A percentile compares a stretch with the other conserved stretches of the same genome.
Evolutionary conservation across 805 yeast genomes (phyloP).

Genomic region (Spathaspora arborariae): DNA sequence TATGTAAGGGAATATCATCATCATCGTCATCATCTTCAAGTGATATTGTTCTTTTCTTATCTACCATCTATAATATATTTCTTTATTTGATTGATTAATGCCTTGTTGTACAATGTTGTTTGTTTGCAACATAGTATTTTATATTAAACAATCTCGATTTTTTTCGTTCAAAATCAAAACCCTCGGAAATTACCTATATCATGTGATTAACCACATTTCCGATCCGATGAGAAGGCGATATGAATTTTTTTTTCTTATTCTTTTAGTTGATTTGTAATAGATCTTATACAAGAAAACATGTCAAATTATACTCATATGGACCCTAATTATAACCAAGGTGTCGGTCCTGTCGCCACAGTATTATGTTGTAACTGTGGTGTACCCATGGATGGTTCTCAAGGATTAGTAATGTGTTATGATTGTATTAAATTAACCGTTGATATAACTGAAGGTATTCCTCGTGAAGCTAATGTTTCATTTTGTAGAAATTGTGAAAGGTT

Average conservation of each 20-base stretch:
- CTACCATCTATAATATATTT: constrained; percentile 21
- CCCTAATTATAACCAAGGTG: constrained; percentile 21
- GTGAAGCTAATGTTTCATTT: constrained; percentile 89
- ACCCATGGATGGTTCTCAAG: constrained; percentile 94
- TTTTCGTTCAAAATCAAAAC: background rate
- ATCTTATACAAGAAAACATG: constrained; percentile 22
- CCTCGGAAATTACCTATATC: background rate
- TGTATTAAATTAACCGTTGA: constrained; percentile 93
- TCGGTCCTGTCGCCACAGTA: constrained; percentile 60
- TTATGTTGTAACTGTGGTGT: constrained; percentile 98
- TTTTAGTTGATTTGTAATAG: background rate
- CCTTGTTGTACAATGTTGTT: background rate
- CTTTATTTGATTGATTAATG: background rate
- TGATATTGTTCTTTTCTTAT: constrained; percentile 27
- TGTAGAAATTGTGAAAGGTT: constrained; percentile 97
- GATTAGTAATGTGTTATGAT: constrained; percentile 94
- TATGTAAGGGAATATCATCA: constrained; percentile 21
- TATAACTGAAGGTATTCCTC: constrained; percentile 85
- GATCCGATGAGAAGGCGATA: constrained; percentile 1
- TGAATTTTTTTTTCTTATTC: background rate
- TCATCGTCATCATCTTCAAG: constrained; percentile 26
- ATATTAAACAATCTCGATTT: background rate
- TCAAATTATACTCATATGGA: constrained; percentile 46
- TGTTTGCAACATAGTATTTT: background rate
- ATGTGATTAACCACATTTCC: background rate